Evolutionary conservation across 768 basidiomycete genomes (phyloP).

Genomic region (Trametes coccinea): DNA sequence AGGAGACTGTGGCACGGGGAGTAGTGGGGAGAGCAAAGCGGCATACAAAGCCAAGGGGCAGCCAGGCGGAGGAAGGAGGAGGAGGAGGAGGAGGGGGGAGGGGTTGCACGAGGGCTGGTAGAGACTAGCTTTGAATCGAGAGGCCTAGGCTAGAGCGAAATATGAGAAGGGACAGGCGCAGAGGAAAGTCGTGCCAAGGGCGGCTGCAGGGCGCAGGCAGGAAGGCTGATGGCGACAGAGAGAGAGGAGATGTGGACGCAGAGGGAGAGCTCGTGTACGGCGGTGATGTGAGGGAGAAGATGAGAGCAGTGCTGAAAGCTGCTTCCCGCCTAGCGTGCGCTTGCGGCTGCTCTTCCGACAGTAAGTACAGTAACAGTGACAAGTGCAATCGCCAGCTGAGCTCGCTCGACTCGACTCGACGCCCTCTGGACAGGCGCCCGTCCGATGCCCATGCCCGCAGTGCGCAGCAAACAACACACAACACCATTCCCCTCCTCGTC

Average conservation of each 20-base stretch:
- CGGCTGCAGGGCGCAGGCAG: background rate
- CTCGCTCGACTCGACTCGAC: background rate
- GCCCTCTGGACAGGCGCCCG: background rate
- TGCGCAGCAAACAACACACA: background rate
- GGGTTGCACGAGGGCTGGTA: too few species aligned
- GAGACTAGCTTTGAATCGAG: too few species aligned
- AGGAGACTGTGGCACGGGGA: conserved; percentile 1
- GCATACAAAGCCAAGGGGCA: conserved; percentile 13
- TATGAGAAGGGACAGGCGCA: conserved; percentile 7
- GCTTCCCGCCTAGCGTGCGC: too few species aligned
- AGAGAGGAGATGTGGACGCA: background rate
- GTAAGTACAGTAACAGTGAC: too few species aligned
- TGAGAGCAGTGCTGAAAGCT: background rate
- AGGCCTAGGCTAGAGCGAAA: background rate
- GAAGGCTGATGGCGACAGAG: background rate
- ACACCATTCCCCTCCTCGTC: background rate
- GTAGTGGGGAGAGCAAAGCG: background rate
- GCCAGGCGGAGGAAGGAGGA: conserved; percentile 4
- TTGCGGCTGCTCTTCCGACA: background rate
- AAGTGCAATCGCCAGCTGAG: background rate
- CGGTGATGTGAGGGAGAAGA: background rate
- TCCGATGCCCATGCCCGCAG: background rate
- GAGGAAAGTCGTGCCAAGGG: conserved; percentile 9
- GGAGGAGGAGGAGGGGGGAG: background rate
- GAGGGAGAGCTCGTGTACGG: background rate